Evolutionary conservation across 345 rosid genomes (phyloP).

Genomic region (Eucalyptus tenuipes): DNA sequence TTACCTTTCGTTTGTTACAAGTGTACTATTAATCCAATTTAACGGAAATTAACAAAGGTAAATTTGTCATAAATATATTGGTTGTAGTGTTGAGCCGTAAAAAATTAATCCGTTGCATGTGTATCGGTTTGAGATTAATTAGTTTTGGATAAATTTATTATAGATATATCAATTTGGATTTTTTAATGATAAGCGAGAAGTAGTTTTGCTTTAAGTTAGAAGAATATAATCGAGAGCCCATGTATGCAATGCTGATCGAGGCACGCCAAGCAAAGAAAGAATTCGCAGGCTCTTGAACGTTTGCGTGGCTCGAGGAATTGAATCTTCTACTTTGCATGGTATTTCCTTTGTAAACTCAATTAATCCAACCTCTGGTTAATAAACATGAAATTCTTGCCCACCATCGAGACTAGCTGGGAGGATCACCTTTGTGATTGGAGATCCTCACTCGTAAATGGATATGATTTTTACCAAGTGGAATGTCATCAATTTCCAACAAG

Average conservation of each 20-base stretch:
- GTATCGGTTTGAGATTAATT: fast-evolving
- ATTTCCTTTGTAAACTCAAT: not conserved
- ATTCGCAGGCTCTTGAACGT: not conserved
- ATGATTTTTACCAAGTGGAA: not conserved
- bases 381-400: not conserved
- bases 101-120: too few relatives aligned
- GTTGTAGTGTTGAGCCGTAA: fast-evolving
- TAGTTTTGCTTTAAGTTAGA: not conserved
- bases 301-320: not conserved
- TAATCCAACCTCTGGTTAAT: not conserved
- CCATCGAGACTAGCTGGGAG: fast-evolving
- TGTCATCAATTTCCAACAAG: not conserved
- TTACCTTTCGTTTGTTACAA: fast-evolving
- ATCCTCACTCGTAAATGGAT: not conserved
- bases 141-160: too few relatives aligned
- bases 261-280: not conserved
- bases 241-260: not conserved
- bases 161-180: fast-evolving
- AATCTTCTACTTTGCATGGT: not conserved
- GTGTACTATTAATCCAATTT: too few relatives aligned
- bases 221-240: not conserved
- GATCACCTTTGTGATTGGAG: not conserved
- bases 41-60: fast-evolving
- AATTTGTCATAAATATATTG: too few relatives aligned
- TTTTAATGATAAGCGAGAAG: not conserved